Base-by-base conservation (phyloP, 2,329 filamentous ascomycete genomes). In the Cladorrhinum sp. region DNA sequence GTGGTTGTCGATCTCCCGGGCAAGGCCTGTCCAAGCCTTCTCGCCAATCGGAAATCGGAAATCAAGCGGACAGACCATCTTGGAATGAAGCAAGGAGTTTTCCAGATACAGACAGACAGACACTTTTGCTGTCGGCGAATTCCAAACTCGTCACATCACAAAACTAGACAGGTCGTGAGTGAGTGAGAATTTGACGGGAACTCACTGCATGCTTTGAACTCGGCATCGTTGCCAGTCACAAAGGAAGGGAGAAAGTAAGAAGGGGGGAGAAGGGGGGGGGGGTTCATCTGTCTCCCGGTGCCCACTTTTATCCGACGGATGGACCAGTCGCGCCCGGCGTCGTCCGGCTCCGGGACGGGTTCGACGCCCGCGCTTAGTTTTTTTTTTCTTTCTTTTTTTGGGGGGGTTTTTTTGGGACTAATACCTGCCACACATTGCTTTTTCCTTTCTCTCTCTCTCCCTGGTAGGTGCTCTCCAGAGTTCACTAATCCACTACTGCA, bases 1-100 rank as follows among this genome's bases (percentile, higher is more conserved):
- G 23, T 57, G 39, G 54, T 26, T 23, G 54, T 57, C 42, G 54
- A 49, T 26, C 21, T 56, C 36, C 54, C 54, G 54, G n/a, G 26
- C 18, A 48, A 24, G 26, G 51, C 18, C 33, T 55, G 28, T 16
- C 33, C 53, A 42, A 12, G 36, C n/a, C 28, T 18, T 54, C 12
- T 54, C 52, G 53, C 33, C 53, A 42, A 55, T 55, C 52, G 36
- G 7, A 7, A 42, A 42, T 42, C 42, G 42, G 42, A 18, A 18
- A 46, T 46, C 42, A 18, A 46, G 42, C 42, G 9, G 9, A 9
- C 14, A 46, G 42, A 7, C 16, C 3, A 46, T 46, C 18, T 46
- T 16, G 14, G 8, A 4, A 8, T 21, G 16, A 18, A 7, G 7
- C n/a, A 46, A 12, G 42, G n/a, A 20, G 16, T 20, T 46, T 36